Evolutionary conservation across 2,329 filamentous ascomycete species (phyloP).

Genomic region (Colletotrichum tropicicola): DNA sequence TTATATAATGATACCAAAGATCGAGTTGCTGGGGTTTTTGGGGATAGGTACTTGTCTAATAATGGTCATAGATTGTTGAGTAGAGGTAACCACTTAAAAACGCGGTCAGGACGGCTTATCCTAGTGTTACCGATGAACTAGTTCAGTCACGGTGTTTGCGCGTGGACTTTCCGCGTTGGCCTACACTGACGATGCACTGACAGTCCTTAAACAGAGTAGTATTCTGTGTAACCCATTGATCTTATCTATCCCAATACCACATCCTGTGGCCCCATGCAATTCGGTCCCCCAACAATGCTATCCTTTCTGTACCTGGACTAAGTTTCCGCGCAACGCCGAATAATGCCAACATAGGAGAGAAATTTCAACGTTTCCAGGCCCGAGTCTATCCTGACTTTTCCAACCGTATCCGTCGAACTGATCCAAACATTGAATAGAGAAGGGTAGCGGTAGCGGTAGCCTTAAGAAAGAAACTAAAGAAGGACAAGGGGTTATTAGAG

Average conservation of each 20-base stretch:
- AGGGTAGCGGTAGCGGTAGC: neutral
- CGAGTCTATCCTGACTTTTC: neutral
- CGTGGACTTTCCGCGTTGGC: too few relatives aligned
- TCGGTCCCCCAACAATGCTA: neutral
- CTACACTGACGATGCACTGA: too few relatives aligned
- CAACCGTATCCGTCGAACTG: neutral
- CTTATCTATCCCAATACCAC: neutral
- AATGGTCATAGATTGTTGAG: too few relatives aligned
- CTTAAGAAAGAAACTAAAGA: neutral
- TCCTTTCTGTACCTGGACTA: neutral
- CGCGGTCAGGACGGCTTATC: too few relatives aligned
- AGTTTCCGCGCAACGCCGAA: slow-evolving; percentile 1
- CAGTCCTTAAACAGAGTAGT: too few relatives aligned
- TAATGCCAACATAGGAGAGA: slow-evolving; percentile 11
- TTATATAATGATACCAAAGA: too few relatives aligned
- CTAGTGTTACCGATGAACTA: too few relatives aligned
- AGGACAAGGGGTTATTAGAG: neutral
- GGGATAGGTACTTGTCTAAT: too few relatives aligned
- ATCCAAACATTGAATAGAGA: too few relatives aligned
- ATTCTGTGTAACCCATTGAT: neutral
- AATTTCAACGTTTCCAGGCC: neutral
- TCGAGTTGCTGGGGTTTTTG: too few relatives aligned
- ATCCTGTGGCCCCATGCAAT: neutral
- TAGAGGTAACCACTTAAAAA: too few relatives aligned
- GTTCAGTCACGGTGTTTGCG: too few relatives aligned